A percentile compares a stretch with the other conserved stretches of the same genome.
These are phyloP conservation scores for Linnemannia exigua DNA, from an alignment of 192 early-diverging fungal species.

Conservation along the genomic window DNA sequence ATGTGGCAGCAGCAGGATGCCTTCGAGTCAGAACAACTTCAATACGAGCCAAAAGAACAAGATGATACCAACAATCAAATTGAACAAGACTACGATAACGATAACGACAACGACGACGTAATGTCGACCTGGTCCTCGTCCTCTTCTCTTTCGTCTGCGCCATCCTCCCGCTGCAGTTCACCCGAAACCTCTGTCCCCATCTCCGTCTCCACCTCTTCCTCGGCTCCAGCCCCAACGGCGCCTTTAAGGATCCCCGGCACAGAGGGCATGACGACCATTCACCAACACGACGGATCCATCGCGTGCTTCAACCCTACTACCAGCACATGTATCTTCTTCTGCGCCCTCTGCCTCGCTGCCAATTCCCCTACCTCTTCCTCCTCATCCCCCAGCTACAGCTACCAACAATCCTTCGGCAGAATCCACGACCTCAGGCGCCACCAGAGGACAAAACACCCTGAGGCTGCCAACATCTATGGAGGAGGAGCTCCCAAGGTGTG, in stretches of 20 bases:
- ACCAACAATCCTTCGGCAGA: conserved; percentile 21
- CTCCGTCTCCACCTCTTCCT: background rate
- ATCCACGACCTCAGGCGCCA: conserved; percentile 45
- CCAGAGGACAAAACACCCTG: conserved; percentile 33
- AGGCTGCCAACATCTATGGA: background rate
- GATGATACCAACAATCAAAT: background rate
- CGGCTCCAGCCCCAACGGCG: conserved; percentile 9
- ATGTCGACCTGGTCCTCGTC: background rate
- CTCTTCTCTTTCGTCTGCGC: conserved; percentile 12
- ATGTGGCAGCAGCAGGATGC: too few species aligned
- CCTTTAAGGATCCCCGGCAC: background rate
- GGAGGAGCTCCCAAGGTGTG: background rate
- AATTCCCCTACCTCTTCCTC: too few species aligned
- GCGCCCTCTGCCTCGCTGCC: conserved; percentile 23
- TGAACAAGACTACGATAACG: background rate
- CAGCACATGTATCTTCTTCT: conserved; percentile 18
- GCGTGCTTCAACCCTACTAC: conserved; percentile 22
- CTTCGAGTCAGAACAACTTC: too few species aligned
- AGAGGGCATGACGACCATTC: conserved; percentile 21
- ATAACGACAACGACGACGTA: background rate
- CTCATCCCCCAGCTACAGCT: too few species aligned
- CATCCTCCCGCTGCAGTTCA: conserved; percentile 1
- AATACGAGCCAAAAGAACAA: too few species aligned
- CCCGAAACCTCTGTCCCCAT: background rate
- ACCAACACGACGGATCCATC: conserved; percentile 35